Evolutionary conservation across 495 filamentous ascomycete genomes (phyloP), one percentile per base, ranked within the genome.

Genomic region (Astrocystis sublimbata): DNA sequence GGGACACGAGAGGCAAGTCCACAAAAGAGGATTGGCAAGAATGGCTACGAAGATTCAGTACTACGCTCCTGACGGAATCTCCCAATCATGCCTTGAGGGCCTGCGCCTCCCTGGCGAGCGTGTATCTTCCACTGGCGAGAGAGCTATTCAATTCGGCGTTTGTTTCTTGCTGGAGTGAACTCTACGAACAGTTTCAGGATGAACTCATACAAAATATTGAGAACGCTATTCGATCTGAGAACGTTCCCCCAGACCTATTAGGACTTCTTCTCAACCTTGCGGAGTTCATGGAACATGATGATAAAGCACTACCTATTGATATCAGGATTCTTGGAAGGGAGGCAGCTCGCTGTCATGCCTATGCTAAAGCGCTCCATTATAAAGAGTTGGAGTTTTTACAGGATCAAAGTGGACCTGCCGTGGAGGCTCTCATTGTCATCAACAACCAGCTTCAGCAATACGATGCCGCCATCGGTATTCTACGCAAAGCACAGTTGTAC

Each of bases 201-300:
- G 96, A 98, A 68, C 81, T 98, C 42, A 92, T 99, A 41, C 87
- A 89, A 38, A 96, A 96, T 23, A 94, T 99, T 51, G 94, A 99
- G 71, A 93, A 88, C 54, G 96, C 96, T 0, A 88, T 99, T 63
- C 92, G 90, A 46, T 96, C 93, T 2, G 87, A 91, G 21, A 89
- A 96, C 61, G 96, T 98, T 24, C 93, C 94, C 0, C 93, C 94
- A 0, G 96, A 99, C 71, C 89, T 99, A 50, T 79, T 98, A 3
- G 94, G 97, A 55, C 89, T 97, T 36, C 83, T 99, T 12, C 86
- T 99, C 54, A 99, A 98, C 73, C 84, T 99, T 13, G 94, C 93
- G 3, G 94, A 99, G 67, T 99, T 98, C 73, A 99, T 99, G 94
- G 94, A 99, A 69, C 94, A 99, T 68, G 94, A 98, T 68, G 94